phyloP scores from a whole-genome alignment of 2,329 filamentous ascomycete species.

The Didymella keratinophila region DNA sequence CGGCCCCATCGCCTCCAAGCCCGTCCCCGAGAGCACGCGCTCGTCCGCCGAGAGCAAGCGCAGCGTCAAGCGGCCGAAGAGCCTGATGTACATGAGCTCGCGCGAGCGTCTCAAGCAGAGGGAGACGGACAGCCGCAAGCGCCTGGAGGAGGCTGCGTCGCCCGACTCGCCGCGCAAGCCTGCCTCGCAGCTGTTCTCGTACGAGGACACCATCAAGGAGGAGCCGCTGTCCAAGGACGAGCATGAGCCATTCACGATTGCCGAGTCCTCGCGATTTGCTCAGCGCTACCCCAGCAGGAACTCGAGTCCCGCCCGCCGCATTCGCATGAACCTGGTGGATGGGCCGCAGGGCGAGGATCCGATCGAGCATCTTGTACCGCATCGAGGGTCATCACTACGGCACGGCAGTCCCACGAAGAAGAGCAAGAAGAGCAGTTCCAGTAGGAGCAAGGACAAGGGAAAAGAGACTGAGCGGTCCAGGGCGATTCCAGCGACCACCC shows the following conservation, averaged over 20 bases:
- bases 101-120: conserved; percentile 71
- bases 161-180: conserved; percentile 34
- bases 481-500: background rate
- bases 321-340: conserved; percentile 35
- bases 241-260: background rate
- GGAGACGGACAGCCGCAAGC: conserved; percentile 66
- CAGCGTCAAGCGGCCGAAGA: conserved; percentile 56
- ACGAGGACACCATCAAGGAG: conserved; percentile 50
- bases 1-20: conserved; percentile 32
- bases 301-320: conserved; percentile 40
- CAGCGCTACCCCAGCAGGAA: conserved; percentile 44
- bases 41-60: conserved; percentile 48
- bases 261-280: conserved; percentile 39
- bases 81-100: conserved; percentile 77
- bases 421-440: conserved; percentile 32
- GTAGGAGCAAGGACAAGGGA: conserved; percentile 34
- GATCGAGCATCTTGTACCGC: conserved; percentile 42
- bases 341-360: conserved; percentile 36
- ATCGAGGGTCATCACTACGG: conserved; percentile 45
- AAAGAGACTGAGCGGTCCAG: conserved; percentile 5
- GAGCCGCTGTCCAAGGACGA: conserved; percentile 39
- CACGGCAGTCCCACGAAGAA: conserved; percentile 47
- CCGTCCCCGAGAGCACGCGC: conserved; percentile 39
- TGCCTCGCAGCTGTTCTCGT: conserved; percentile 37
- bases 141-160: conserved; percentile 54